Conservation (phyloP, 1,139 yeast genomes). For the Magnusiomyces ingens region DNA sequence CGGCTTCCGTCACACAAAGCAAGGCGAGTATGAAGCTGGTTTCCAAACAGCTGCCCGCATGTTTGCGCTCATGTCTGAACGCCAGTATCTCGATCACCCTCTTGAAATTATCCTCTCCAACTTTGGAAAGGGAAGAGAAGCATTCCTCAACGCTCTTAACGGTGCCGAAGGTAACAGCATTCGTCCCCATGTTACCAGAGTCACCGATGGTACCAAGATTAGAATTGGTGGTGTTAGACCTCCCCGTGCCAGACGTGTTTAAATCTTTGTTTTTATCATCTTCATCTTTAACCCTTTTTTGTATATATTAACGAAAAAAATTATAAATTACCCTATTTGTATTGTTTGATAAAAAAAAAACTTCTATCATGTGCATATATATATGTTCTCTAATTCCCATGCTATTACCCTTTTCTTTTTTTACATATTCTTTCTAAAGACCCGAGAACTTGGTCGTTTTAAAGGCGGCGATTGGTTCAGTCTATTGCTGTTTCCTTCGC, state of each 20-base stretch:
- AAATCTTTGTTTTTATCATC: constrained; percentile 17
- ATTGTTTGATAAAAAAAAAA: no score
- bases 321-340: neutral
- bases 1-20: constrained; percentile 41
- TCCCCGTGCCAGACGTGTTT: constrained; percentile 76
- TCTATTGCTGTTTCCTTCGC: no score
- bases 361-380: no score
- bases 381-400: no score
- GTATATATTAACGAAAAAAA: constrained; percentile 1
- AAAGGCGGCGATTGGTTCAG: no score
- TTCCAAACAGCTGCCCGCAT: constrained; percentile 74
- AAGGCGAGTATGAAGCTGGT: constrained; percentile 94
- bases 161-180: constrained; percentile 82
- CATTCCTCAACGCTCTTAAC: constrained; percentile 73
- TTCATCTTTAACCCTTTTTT: constrained; percentile 1
- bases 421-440: no score
- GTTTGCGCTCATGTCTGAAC: constrained; percentile 59
- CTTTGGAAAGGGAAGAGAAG: constrained; percentile 85
- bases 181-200: constrained; percentile 56
- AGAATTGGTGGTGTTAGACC: constrained; percentile 91
- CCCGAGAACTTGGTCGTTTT: no score
- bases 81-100: constrained; percentile 37
- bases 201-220: constrained; percentile 72
- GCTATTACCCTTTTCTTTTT: no score
- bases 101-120: constrained; percentile 68